Evolutionary conservation across 2,329 filamentous ascomycete species (phyloP).

Genomic region (Ophiocordyceps robertsii): DNA sequence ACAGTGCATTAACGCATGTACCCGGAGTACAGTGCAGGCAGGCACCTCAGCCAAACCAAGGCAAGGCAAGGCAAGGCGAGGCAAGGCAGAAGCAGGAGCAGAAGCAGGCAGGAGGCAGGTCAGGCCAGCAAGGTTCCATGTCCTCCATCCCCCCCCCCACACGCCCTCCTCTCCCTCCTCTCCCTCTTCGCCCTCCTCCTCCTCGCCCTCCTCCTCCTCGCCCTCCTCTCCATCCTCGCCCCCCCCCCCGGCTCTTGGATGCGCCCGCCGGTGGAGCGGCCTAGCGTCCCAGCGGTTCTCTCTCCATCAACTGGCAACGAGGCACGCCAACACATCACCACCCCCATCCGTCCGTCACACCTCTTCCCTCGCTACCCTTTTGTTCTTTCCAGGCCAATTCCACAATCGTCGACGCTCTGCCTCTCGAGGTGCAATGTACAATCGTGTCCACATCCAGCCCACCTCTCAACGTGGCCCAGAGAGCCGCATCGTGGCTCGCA

Average conservation of each 20-base stretch:
- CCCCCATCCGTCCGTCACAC: conserved; percentile 44
- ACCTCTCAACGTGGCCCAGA: conserved; percentile 15
- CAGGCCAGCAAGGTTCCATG: too few species aligned
- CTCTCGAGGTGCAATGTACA: not conserved
- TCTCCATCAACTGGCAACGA: conserved; percentile 61
- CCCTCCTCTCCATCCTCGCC: too few species aligned
- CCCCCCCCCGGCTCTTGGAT: not conserved
- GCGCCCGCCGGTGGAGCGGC: conserved; percentile 47
- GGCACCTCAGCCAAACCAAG: too few species aligned
- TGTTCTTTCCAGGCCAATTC: not conserved
- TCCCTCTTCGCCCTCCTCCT: not conserved
- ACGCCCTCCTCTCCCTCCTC: not conserved
- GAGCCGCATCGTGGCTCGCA: conserved; percentile 44
- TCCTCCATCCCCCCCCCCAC: too few species aligned
- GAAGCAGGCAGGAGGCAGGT: too few species aligned
- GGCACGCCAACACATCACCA: conserved; percentile 80
- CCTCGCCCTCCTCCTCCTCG: not conserved
- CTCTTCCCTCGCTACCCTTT: conserved; percentile 14
- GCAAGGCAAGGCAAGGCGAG: too few species aligned
- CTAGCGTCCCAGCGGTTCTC: conserved; percentile 45
- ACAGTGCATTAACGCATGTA: too few species aligned
- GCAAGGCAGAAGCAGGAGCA: too few species aligned
- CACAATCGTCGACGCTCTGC: not conserved
- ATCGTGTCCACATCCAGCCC: not conserved
- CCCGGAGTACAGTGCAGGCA: too few species aligned